Evolutionary conservation across 2,329 filamentous ascomycete genomes (phyloP).

Genomic region (Trichoderma koningii): DNA sequence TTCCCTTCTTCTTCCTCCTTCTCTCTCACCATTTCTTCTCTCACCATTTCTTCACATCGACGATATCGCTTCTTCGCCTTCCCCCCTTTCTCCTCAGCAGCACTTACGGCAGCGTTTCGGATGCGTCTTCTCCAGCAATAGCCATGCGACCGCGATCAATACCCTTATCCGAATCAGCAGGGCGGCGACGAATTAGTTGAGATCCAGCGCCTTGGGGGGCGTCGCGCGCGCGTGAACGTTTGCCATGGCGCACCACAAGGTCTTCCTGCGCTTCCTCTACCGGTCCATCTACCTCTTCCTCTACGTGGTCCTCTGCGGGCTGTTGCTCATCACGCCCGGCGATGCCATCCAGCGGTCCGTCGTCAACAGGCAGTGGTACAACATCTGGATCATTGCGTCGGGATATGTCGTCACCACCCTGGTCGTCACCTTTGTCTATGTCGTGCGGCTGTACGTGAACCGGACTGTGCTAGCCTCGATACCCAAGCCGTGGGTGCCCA

Average conservation of each 20-base stretch:
- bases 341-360: constrained; percentile 81
- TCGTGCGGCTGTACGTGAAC: constrained; percentile 82
- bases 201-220: constrained; percentile 9
- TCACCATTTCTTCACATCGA: not conserved
- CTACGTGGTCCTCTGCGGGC: constrained; percentile 68
- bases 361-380: constrained; percentile 66
- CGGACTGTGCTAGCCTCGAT: constrained; percentile 77
- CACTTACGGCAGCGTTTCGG: constrained; percentile 27
- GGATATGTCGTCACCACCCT: constrained; percentile 73
- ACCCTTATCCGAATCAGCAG: constrained; percentile 26
- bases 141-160: constrained; percentile 35
- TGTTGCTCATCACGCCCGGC: constrained; percentile 77
- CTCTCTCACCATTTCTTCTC: not conserved
- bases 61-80: constrained; percentile 1
- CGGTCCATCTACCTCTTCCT: constrained; percentile 75
- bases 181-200: constrained; percentile 27
- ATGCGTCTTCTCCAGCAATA: constrained; percentile 32
- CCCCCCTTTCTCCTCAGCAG: constrained; percentile 3
- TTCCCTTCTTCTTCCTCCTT: not conserved
- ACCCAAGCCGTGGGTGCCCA: constrained; percentile 81
- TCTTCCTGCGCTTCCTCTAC: constrained; percentile 80
- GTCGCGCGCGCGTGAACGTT: not conserved
- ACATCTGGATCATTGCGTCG: constrained; percentile 79
- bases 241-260: constrained; percentile 38
- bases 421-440: constrained; percentile 74